These are phyloP conservation scores for Ceratocystis papillata DNA, from an alignment of 2,329 filamentous ascomycete genomes.

Conservation along the genomic window DNA sequence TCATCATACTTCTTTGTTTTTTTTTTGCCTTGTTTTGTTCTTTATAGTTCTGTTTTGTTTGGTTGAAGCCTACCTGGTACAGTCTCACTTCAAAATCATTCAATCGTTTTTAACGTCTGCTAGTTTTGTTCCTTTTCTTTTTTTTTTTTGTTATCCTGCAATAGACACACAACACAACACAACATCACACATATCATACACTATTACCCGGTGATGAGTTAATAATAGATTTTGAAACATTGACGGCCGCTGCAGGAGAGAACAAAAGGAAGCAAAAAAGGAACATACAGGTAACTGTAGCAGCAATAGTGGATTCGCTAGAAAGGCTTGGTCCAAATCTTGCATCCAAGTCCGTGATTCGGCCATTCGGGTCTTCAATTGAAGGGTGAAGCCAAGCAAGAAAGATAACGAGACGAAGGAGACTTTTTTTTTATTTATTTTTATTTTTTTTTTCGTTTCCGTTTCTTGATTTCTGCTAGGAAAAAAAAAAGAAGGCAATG, in stretches of 20 bases:
- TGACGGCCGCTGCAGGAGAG: neutral
- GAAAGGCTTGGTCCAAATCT: neutral
- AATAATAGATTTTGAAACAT: slow-evolving; percentile 11
- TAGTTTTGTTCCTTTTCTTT: neutral
- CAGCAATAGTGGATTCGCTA: neutral
- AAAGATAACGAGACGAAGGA: neutral
- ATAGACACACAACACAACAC: neutral
- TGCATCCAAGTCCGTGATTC: slow-evolving; percentile 3
- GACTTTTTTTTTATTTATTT: neutral
- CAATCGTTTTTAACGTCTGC: neutral
- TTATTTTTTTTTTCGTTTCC: neutral
- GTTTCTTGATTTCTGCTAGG: too few species aligned
- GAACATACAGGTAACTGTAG: neutral
- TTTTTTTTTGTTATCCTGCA: neutral
- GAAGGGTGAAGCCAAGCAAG: neutral
- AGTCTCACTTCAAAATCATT: neutral
- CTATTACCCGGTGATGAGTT: neutral
- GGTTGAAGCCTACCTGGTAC: neutral
- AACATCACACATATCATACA: too few species aligned
- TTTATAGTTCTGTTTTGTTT: slow-evolving; percentile 18
- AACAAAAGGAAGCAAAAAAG: neutral
- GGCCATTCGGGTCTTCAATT: slow-evolving; percentile 3
- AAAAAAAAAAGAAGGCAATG: neutral
- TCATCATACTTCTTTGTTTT: slow-evolving; percentile 2
- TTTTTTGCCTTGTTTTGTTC: slow-evolving; percentile 1